phyloP scores from a whole-genome alignment of 73 alveolate species.

The Paraurostyla sp. region DNA sequence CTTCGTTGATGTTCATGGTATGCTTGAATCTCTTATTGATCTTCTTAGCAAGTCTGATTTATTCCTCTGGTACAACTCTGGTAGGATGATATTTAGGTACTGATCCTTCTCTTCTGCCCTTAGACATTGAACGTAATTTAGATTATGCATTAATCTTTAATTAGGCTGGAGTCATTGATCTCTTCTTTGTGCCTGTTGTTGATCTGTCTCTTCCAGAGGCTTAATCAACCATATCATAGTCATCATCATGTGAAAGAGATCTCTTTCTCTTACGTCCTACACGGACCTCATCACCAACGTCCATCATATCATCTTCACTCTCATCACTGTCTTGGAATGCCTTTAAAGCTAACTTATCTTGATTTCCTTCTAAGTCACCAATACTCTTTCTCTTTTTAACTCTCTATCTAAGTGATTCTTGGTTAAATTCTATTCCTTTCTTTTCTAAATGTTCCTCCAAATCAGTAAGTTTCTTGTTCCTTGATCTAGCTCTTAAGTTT shows the following conservation, averaged over 20 bases:
- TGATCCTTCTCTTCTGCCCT: slow-evolving; percentile 86
- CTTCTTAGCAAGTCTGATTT: slow-evolving; percentile 82
- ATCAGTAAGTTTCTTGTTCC: slow-evolving; percentile 35
- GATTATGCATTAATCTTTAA: slow-evolving; percentile 36
- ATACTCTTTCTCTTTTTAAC: slow-evolving; percentile 71
- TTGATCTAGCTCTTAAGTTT: slow-evolving; percentile 55
- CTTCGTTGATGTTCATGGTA: slow-evolving; percentile 83
- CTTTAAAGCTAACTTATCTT: slow-evolving; percentile 77
- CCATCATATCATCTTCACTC: slow-evolving; percentile 77
- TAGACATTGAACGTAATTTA: slow-evolving; percentile 70
- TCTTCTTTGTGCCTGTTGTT: slow-evolving; percentile 49
- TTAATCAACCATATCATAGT: slow-evolving; percentile 65
- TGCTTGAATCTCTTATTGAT: slow-evolving; percentile 90
- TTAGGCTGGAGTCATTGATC: slow-evolving; percentile 63
- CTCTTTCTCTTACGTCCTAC: slow-evolving; percentile 79
- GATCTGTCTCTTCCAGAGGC: neutral
- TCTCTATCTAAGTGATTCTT: slow-evolving; percentile 56
- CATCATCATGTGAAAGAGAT: slow-evolving; percentile 64
- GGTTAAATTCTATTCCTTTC: slow-evolving; percentile 44
- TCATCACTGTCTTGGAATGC: slow-evolving; percentile 68
- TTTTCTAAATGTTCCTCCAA: slow-evolving; percentile 50
- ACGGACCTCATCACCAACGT: slow-evolving; percentile 82
- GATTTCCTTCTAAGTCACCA: slow-evolving; percentile 73
- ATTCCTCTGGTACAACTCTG: slow-evolving; percentile 78
- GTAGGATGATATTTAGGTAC: slow-evolving; percentile 69